Base-by-base conservation (phyloP, 2,329 filamentous ascomycete genomes). In the Malbranchea cinnamomea region DNA sequence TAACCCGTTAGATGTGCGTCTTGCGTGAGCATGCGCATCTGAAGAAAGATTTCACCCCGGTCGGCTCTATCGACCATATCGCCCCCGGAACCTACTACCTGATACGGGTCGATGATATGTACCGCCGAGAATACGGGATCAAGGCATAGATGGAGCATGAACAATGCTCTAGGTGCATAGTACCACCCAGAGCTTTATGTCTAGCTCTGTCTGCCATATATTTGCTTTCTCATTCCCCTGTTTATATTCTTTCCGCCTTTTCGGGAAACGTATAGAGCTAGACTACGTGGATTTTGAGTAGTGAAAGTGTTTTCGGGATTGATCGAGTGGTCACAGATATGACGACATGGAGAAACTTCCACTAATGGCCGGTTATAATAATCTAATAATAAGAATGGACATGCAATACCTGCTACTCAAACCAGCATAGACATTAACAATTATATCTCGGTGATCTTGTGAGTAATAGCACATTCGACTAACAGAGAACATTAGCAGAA, bases 21-120 rank as follows among this genome's bases (percentile, higher is more conserved):
- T 67, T 87, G 43, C 78, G 81, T 52, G 78, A 89, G 61, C 70
- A 83, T 58, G 81, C 80, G 32, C 81, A 89, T 54, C 65, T 87
- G 41, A 70, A 84, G 65, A 87, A 85, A 65, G 62, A 72, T 62
- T 89, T 71, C 60, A 71, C 63, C 40, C 81, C 81, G 37, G 56
- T 65, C 46, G 81, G 81, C 34, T 72, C 10, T 31, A 49, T 65
- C 16, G 76, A 78, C 26, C 78, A 70, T 42, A 68, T 89, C 34
- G 51, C 53, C 37, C 58, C 68, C 36, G 76, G 73, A 35, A 73
- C 74, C 13, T 89, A 87, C 64, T 89, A 85, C 62, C 67, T 89
- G 35, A 72, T 71, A 49, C 74, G 76, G 53, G 69, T 89, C 27
- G 80, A 89, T 49, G 78, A 82, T 45, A 83, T 83, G 78, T 89